Base-by-base conservation (phyloP, 2,329 filamentous ascomycete species). In the Colletotrichum sp. region DNA sequence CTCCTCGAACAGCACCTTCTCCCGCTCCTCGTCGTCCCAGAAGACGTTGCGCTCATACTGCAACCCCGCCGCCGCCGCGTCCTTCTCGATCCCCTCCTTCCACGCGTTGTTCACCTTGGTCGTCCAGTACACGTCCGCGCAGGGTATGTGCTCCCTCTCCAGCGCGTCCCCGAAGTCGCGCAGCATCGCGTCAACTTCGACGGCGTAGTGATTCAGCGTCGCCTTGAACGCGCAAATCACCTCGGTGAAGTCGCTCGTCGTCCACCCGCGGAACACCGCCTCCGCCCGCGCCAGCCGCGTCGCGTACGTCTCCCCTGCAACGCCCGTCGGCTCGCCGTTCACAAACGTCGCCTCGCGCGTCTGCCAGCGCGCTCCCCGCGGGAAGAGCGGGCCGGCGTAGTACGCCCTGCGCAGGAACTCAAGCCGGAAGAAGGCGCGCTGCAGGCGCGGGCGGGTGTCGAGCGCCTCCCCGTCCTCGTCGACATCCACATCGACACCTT, bases 371-470 rank as follows among this genome's bases (percentile, higher is more conserved):
- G 73, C 73, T 13, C 73, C 73, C 1, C 8, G 6, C 0, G 73
- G 73, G 58, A 56, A 69, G 5, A 75, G 38, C 12, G 73, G 73
- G 2, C 65, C 64, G 8, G 36, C 30, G 65, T 76, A 76, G 56
- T 48, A 30, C 9, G 62, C 56, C 8, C 73, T 8, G 2, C 73
- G 55, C 26, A 76, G 18, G 43, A 73, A 36, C 58, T 73, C 73
- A 32, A 76, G 70, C 4, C 73, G 73, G 64, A 76, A 76, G 64
- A 73, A 65, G 32, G 73, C 73, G 43, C 70, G 64, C 64, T 76
- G 73, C 16, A 76, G 61, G 6, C 24, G 30, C 15, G 61, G 30
- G 5, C 72, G 36, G 21, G 55, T 62, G 13, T 12, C 15, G 0
- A 52, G 4, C n/a, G n/a, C 10, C 43, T 52, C 43, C n/a, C 43